Evolutionary conservation across 768 basidiomycete species (phyloP), one percentile per base, ranked within the genome.

Genomic region (Mycena floridula): DNA sequence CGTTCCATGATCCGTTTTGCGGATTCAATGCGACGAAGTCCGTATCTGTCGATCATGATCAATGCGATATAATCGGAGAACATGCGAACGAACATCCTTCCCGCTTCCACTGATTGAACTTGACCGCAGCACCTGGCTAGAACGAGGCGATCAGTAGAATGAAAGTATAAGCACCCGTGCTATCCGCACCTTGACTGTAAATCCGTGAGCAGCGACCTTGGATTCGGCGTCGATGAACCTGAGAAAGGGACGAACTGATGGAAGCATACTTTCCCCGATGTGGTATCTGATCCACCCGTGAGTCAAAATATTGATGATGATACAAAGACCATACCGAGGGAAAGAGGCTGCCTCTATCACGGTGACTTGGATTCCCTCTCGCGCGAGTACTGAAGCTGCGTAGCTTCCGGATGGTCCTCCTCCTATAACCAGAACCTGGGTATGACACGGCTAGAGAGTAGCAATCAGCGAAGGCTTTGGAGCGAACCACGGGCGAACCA

Each of bases 41-140:
- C 3, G 80, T 74, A 54, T 79, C 78, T 81, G 44, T n/a, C 16
- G 9, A 35, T 35, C 16, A 36, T 26, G 23, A 13, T 46, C 8
- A 21, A 26, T 40, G 15, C 21, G 13, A 27, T 32, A 30, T 18
- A 15, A 25, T 42, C 23, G 23, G 1, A 35, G 26, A 6, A 9
- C 16, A 25, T 26, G 36, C 28, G 15, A 42, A 43, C 18, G 2
- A 7, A 7, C 1, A 7, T 18, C 36, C 45, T 40, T 37, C 38
- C 7, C 32, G 40, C 11, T 27, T 35, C n/a, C 24, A 22, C 38
- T 72, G 71, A 30, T 69, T 72, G 42, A 84, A 68, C 53, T 83
- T 83, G 59, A 83, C 65, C 3, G 75, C 76, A 32, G 76, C 75
- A 23, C 81, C 81, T 1, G 76, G 76, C 80, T 83, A 54, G 26